These are phyloP conservation scores for Cnidoscolus chayamansa DNA, from an alignment of 441 rosid genomes.

Conservation along the genomic window DNA sequence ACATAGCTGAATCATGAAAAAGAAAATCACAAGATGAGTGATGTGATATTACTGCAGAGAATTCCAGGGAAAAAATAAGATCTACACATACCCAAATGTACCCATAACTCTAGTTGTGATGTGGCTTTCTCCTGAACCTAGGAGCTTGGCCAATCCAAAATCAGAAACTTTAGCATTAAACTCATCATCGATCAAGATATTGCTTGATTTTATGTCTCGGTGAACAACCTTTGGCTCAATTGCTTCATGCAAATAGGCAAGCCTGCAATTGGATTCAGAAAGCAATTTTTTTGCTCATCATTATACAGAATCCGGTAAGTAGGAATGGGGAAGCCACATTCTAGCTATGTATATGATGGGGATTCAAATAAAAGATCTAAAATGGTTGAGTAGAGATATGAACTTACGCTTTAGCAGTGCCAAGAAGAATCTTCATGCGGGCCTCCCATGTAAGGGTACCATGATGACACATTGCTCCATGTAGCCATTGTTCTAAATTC, in stretches of 20 bases:
- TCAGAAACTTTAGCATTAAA: slow-evolving; percentile 86
- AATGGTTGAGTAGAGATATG: slow-evolving; percentile 6
- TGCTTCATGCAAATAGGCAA: slow-evolving; percentile 91
- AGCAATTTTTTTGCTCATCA: not conserved
- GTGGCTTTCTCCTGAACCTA: slow-evolving; percentile 88
- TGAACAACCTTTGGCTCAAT: slow-evolving; percentile 95
- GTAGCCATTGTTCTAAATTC: slow-evolving; percentile 96
- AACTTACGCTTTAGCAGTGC: slow-evolving; percentile 95
- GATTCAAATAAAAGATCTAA: not conserved
- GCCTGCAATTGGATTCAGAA: slow-evolving; percentile 40
- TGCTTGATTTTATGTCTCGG: slow-evolving; percentile 93
- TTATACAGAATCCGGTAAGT: not conserved
- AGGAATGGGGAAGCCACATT: too few relatives aligned
- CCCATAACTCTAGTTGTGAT: slow-evolving; percentile 97
- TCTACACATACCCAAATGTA: slow-evolving; percentile 70
- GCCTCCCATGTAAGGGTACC: slow-evolving; percentile 93
- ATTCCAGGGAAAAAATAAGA: slow-evolving; percentile 1
- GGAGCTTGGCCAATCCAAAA: slow-evolving; percentile 89
- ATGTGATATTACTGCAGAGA: not conserved
- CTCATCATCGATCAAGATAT: slow-evolving; percentile 81
- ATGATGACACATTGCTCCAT: slow-evolving; percentile 77
- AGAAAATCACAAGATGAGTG: not conserved
- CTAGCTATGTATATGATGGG: not conserved
- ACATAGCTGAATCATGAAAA: slow-evolving; percentile 59
- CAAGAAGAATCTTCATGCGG: slow-evolving; percentile 72